Percentiles rank a stretch among this genome's conserved stretches.
Conservation (phyloP, 2,329 filamentous ascomycete species). For the Paracoccidioides brasiliensis region DNA sequence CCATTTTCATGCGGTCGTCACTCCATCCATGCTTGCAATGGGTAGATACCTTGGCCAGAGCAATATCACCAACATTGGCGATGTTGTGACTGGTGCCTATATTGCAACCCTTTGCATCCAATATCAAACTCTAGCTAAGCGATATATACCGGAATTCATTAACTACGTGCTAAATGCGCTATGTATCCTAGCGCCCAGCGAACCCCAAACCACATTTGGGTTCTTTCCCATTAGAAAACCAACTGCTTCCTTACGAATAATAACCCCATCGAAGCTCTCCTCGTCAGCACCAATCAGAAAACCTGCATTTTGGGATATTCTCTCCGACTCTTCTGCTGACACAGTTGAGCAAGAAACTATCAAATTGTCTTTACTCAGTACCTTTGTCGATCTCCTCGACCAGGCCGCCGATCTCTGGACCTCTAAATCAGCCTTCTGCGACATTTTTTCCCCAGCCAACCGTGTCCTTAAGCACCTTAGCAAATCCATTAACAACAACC, state of each 20-base stretch:
- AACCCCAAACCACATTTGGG: conserved; percentile 36
- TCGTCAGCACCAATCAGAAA: conserved; percentile 32
- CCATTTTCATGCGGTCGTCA: conserved; percentile 91
- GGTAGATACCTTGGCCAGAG: conserved; percentile 70
- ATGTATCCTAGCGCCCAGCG: conserved; percentile 48
- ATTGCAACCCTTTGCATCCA: conserved; percentile 65
- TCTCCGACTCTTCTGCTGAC: conserved; percentile 14
- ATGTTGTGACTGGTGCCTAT: conserved; percentile 63
- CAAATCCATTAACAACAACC: conserved; percentile 38
- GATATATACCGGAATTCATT: conserved; percentile 79
- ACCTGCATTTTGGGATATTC: conserved; percentile 48
- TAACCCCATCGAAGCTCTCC: conserved; percentile 23
- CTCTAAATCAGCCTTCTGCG: conserved; percentile 58
- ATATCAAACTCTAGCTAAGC: conserved; percentile 71
- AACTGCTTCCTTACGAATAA: conserved; percentile 39
- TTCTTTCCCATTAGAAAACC: conserved; percentile 51
- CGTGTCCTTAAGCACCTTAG: conserved; percentile 50
- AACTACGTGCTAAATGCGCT: conserved; percentile 70
- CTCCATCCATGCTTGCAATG: conserved; percentile 77
- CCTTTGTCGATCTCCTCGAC: conserved; percentile 53
- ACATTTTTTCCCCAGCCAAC: conserved; percentile 59
- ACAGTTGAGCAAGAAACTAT: conserved; percentile 20
- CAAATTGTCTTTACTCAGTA: conserved; percentile 49
- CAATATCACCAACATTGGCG: conserved; percentile 49
- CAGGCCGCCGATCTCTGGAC: conserved; percentile 61